Evolutionary conservation across 2,329 filamentous ascomycete genomes (phyloP).

Genomic region (Aspergillus alliaceus): DNA sequence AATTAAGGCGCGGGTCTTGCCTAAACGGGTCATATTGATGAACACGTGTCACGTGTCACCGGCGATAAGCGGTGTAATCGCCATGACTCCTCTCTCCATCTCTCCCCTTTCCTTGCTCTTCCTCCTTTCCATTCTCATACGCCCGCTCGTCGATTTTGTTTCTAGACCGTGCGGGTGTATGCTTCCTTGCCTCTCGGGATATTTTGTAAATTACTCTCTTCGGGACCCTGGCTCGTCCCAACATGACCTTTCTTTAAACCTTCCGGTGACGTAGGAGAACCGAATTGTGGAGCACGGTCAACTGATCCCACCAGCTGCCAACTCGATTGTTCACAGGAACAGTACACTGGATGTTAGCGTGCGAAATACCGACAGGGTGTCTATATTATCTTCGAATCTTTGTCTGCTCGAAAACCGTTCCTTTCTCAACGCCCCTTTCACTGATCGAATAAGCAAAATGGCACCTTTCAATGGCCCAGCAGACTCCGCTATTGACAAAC

Average conservation of each 20-base stretch:
- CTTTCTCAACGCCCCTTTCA: not conserved
- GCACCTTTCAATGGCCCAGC: constrained; percentile 20
- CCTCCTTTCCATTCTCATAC: not conserved
- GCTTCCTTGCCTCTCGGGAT: not conserved
- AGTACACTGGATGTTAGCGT: not conserved
- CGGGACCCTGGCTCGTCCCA: not conserved
- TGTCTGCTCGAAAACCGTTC: not conserved
- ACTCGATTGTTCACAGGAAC: not conserved
- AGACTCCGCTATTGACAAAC: constrained; percentile 40
- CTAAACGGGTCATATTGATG: not conserved
- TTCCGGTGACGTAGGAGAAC: constrained; percentile 23
- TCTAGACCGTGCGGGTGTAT: not conserved
- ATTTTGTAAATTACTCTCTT: not conserved
- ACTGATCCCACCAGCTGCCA: constrained; percentile 20
- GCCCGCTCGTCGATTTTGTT: not conserved
- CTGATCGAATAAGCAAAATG: constrained; percentile 18
- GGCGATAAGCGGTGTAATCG: constrained; percentile 18
- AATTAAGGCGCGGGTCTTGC: not conserved
- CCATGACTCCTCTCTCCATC: constrained; percentile 3
- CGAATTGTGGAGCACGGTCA: constrained; percentile 16
- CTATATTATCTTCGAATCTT: not conserved
- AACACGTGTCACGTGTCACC: constrained; percentile 8
- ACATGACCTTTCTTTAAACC: not conserved
- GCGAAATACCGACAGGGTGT: not conserved
- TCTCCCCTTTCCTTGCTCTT: not conserved